Evolutionary conservation across 495 filamentous ascomycete species (phyloP), one percentile per base, ranked within the genome.

Genomic region (Oidiodendron maius): DNA sequence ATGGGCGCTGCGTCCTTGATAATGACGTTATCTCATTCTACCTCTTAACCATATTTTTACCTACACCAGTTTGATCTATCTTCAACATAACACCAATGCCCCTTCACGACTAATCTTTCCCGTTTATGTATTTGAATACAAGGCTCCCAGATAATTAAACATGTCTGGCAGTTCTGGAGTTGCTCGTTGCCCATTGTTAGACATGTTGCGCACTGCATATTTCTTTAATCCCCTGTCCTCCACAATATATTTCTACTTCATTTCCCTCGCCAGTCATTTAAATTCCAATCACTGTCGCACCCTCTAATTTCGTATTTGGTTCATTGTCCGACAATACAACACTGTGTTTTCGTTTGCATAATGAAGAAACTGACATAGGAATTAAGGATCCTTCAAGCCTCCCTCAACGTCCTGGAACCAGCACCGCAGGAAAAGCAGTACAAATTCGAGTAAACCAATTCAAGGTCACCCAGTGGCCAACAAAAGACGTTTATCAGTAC

Each of bases 371-470:
- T n/a, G n/a, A n/a, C n/a, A n/a, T n/a, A n/a, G n/a, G n/a, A n/a
- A n/a, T n/a, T n/a, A n/a, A n/a, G n/a, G n/a, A n/a, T n/a, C n/a
- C n/a, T n/a, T 21, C 30, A 2, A 25, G 50, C 3, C 26, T 58
- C 1, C 51, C 48, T 1, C 2, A 17, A 15, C 77, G 80, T 18
- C 71, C 70, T 4, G 70, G 58, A 1, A 82, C 76, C 64, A 83
- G 80, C 51, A 68, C 63, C 0, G 62, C 65, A 11, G 91, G 86
- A 12, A 76, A 71, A 26, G 59, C 69, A 0, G 70, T 83, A 15
- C 66, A 67, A 6, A 58, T 96, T 5, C 57, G 65, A 0, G 64
- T 94, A 42, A 98, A 98, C 64, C 78, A 87, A 6, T 95, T 79
- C 64, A 71, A 74, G 0, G 78, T 95, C n/a, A 54, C 45, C 2